phyloP scores from a whole-genome alignment of 108 stramenopile genomes.

The Discostella stelligeroides region DNA sequence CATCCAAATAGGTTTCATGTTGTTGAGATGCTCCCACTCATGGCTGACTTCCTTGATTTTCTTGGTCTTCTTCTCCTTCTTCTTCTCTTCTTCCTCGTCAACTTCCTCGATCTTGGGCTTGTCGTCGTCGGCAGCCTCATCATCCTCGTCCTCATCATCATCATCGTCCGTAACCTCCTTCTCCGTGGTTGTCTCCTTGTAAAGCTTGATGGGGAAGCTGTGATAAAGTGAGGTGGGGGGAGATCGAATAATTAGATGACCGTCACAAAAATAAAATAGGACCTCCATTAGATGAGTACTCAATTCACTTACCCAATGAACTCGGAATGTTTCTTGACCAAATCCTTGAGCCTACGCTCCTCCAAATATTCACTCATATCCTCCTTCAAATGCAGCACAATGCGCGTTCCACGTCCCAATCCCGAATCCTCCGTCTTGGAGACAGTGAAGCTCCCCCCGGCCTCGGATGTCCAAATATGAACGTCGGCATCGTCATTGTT shows the following conservation, averaged over 20 bases:
- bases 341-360: slow-evolving; percentile 97
- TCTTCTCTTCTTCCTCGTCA: slow-evolving; percentile 95
- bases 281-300: not conserved
- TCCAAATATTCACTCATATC: slow-evolving; percentile 99
- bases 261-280: not conserved
- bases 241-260: too few relatives aligned
- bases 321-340: slow-evolving; percentile 99
- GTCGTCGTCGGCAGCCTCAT: slow-evolving; percentile 89
- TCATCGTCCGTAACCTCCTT: slow-evolving; percentile 99
- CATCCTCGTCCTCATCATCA: slow-evolving; percentile 95
- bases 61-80: slow-evolving; percentile 98
- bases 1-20: slow-evolving; percentile 99
- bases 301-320: slow-evolving; percentile 85
- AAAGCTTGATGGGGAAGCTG: slow-evolving; percentile 98
- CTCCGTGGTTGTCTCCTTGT: slow-evolving; percentile 99
- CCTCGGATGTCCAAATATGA: slow-evolving; percentile 95
- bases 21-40: slow-evolving; percentile 99
- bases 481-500: slow-evolving; percentile 90
- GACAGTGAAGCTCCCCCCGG: slow-evolving; percentile 98
- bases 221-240: not conserved
- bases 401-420: slow-evolving; percentile 96
- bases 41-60: slow-evolving; percentile 99
- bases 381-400: slow-evolving; percentile 99
- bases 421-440: slow-evolving; percentile 77
- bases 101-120: slow-evolving; percentile 97